Base-by-base conservation (phyloP, 768 basidiomycete genomes). In the Lyophyllum shimeji region DNA sequence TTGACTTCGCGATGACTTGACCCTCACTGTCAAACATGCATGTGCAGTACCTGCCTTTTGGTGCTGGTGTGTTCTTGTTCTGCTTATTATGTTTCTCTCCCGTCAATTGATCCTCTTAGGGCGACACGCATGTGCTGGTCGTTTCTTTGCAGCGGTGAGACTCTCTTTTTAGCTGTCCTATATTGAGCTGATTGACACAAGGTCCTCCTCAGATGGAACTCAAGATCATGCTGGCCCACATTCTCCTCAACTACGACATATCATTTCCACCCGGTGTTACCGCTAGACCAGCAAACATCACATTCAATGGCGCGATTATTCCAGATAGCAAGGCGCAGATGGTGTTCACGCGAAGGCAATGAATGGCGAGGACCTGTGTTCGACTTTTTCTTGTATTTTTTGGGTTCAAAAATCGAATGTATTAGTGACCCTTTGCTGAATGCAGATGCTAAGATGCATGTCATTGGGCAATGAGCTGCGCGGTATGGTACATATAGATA, bases 41-140 rank as follows among this genome's bases (percentile, higher is more conserved):
- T 44, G 45, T 53, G 18, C 47, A 76, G 73, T 73, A 70, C 56
- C 66, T 75, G 43, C 71, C 72, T n/a, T 76, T 74, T 60, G 70
- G 74, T 59, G 70, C 69, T 56, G 73, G 74, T 73, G 59, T 49
- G 58, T 44, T 9, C 29, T 29, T 11, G 23, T 2, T 40, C 17
- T 1, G 27, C n/a, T 39, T 9, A 15, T 44, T 49, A 29, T 29
- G 9, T 21, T 33, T 11, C 42, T 25, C 45, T 52, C 15, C 27
- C 23, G 11, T 13, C 50, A 25, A 52, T 24, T n/a, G 17, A 29
- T 13, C 4, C n/a, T 17, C 12, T 27, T 52, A 74, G 69, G 71
- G n/a, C 67, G 68, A 25, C 70, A 73, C 60, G 69, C 72, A 50
- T 75, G 74, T 62, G 69, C 71, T 46, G 71, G 72, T 21, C 63